Evolutionary conservation across 331 rosid genomes (phyloP).

Genomic region (Saraca asoca): DNA sequence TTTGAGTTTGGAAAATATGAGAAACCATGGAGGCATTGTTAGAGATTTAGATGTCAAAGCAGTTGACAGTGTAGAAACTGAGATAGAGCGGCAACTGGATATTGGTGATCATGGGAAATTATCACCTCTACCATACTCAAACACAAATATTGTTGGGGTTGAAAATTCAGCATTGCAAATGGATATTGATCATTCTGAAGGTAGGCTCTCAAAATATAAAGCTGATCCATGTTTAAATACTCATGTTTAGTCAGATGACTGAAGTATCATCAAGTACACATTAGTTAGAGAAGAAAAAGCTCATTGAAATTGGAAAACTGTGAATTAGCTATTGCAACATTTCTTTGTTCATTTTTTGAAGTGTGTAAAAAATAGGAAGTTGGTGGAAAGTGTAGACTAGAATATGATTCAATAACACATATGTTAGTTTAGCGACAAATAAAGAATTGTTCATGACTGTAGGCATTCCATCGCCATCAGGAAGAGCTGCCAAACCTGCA

Average conservation of each 20-base stretch:
- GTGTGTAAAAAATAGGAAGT: too few relatives aligned
- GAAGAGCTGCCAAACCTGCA: conserved; percentile 57
- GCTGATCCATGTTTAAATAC: conserved; percentile 22
- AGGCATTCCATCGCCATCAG: conserved; percentile 89
- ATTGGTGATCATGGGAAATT: conserved; percentile 45
- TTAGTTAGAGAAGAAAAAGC: not conserved
- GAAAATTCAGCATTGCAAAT: conserved; percentile 50
- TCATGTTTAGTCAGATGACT: too few relatives aligned
- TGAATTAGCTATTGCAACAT: too few relatives aligned
- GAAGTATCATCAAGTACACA: conserved; percentile 11
- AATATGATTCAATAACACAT: too few relatives aligned
- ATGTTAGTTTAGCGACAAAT: too few relatives aligned
- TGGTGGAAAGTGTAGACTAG: too few relatives aligned
- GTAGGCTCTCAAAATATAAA: conserved; percentile 41
- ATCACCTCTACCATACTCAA: conserved; percentile 47
- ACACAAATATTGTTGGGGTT: conserved; percentile 46
- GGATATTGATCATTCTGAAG: conserved; percentile 74
- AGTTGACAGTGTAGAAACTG: conserved; percentile 46
- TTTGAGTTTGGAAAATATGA: conserved; percentile 66
- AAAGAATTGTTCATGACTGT: conserved; percentile 34
- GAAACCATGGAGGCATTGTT: conserved; percentile 49
- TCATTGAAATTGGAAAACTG: conserved; percentile 18
- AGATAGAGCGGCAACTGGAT: conserved; percentile 48
- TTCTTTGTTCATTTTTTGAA: too few relatives aligned
- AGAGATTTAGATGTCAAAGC: conserved; percentile 46